Evolutionary conservation across 805 yeast genomes (phyloP).

Genomic region (Lipomyces starkeyi): DNA sequence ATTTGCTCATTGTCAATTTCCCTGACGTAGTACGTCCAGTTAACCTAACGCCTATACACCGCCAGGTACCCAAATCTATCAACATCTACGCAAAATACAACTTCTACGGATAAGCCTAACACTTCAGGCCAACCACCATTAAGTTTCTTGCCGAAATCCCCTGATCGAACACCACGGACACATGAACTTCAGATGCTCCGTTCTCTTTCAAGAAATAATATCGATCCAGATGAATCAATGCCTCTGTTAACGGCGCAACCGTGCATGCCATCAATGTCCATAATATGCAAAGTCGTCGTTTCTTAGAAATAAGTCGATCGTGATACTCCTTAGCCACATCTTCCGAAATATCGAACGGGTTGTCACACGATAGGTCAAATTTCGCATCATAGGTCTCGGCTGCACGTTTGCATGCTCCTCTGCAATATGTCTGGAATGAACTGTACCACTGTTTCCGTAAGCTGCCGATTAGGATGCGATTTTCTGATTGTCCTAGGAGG

Average conservation of each 20-base stretch:
- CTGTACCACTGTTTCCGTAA: slow-evolving; percentile 36
- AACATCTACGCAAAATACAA: too few relatives aligned
- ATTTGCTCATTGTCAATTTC: neutral
- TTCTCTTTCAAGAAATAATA: slow-evolving; percentile 29
- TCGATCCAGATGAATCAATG: slow-evolving; percentile 38
- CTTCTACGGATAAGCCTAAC: neutral
- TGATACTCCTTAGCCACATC: slow-evolving; percentile 22
- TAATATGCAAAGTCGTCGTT: slow-evolving; percentile 33
- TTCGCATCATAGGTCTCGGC: slow-evolving; percentile 8
- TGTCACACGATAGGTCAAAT: neutral
- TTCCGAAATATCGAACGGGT: slow-evolving; percentile 26
- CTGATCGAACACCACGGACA: slow-evolving; percentile 38
- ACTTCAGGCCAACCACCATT: slow-evolving; percentile 35
- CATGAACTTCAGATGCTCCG: slow-evolving; percentile 30
- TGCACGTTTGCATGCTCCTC: slow-evolving; percentile 36
- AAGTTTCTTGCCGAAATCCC: slow-evolving; percentile 36
- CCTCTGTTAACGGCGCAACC: slow-evolving; percentile 38
- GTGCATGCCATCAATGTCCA: slow-evolving; percentile 40
- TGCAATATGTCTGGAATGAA: slow-evolving; percentile 34
- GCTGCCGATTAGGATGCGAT: slow-evolving; percentile 31
- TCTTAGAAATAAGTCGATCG: slow-evolving; percentile 13
- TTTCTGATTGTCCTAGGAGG: slow-evolving; percentile 14
- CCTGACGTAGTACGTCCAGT: neutral
- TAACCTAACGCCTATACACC: neutral
- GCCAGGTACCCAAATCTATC: too few relatives aligned